phyloP scores from a whole-genome alignment of 768 basidiomycete species.

The Mycena leptocephala region DNA sequence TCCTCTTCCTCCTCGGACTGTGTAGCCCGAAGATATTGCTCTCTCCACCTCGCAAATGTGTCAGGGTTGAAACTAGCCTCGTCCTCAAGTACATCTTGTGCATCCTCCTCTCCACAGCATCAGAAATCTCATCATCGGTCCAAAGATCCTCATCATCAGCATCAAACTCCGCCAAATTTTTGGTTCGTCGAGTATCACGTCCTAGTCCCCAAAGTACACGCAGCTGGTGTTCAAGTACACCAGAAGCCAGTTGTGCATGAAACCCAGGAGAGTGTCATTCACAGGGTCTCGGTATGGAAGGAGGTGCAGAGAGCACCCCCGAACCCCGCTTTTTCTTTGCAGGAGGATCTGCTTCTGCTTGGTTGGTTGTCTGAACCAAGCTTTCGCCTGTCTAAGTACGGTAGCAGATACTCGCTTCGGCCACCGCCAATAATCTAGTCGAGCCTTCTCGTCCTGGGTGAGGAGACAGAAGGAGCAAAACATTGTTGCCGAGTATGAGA shows the following conservation, averaged over 20 bases:
- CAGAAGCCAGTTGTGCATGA: conserved; percentile 20
- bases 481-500: conserved; percentile 16
- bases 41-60: background rate
- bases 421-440: conserved; percentile 36
- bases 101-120: conserved; percentile 16
- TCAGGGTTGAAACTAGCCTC: background rate
- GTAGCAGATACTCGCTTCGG: conserved; percentile 6
- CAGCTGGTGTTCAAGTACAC: conserved; percentile 14
- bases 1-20: conserved; percentile 5
- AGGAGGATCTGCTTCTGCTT: conserved; percentile 1
- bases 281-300: conserved; percentile 40
- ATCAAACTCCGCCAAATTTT: conserved; percentile 19
- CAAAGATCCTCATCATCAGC: conserved; percentile 26
- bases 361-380: conserved; percentile 34
- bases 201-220: conserved; percentile 32
- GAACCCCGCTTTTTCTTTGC: conserved; percentile 29
- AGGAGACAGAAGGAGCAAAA: conserved; percentile 42
- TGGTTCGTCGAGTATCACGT: conserved; percentile 16
- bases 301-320: conserved; percentile 35
- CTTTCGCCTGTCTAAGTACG: conserved; percentile 22
- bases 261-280: conserved; percentile 18
- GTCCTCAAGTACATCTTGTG: background rate
- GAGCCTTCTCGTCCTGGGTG: conserved; percentile 15
- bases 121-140: conserved; percentile 27
- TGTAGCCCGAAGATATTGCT: conserved; percentile 7